phyloP scores from a whole-genome alignment of 1,139 yeast genomes.

The Eremothecium gossypii region DNA sequence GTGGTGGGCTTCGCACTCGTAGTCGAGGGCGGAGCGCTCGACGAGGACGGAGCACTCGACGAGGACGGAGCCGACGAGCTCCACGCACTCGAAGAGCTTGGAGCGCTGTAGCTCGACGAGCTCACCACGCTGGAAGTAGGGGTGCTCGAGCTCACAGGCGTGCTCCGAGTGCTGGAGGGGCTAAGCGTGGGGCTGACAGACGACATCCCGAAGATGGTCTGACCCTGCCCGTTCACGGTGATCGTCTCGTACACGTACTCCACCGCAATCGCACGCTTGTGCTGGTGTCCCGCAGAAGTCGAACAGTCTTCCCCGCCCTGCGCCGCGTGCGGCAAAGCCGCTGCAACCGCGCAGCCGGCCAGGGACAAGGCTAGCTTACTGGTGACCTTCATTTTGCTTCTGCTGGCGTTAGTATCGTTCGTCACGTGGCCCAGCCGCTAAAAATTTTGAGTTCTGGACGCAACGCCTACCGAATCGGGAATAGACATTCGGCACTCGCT shows the following conservation, averaged over 20 bases:
- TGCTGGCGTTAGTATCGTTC: too few species aligned
- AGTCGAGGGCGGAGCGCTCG: slow-evolving; percentile 20
- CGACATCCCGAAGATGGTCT: slow-evolving; percentile 29
- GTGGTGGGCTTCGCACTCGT: slow-evolving; percentile 9
- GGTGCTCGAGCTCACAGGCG: slow-evolving; percentile 18
- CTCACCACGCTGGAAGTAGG: slow-evolving; percentile 12
- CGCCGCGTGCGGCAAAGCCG: slow-evolving; percentile 23
- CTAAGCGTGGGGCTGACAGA: slow-evolving; percentile 16
- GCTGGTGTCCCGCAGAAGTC: slow-evolving; percentile 42
- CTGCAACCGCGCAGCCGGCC: slow-evolving; percentile 16
- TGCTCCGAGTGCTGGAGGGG: slow-evolving; percentile 19
- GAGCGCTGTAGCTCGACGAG: slow-evolving; percentile 20
- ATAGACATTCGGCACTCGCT: too few species aligned
- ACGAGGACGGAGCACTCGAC: slow-evolving; percentile 19
- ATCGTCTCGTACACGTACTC: slow-evolving; percentile 75
- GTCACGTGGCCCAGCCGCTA: too few species aligned
- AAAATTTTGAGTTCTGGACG: too few species aligned
- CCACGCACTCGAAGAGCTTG: slow-evolving; percentile 10
- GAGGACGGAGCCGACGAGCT: slow-evolving; percentile 16
- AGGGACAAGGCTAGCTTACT: slow-evolving; percentile 25
- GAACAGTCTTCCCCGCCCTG: slow-evolving; percentile 25
- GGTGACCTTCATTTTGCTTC: slow-evolving; percentile 31
- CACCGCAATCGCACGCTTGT: slow-evolving; percentile 69
- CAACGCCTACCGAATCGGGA: too few species aligned
- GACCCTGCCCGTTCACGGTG: slow-evolving; percentile 62